Evolutionary conservation across 148 eudicot species (phyloP).

Genomic region (Fagopyrum homotropicum): DNA sequence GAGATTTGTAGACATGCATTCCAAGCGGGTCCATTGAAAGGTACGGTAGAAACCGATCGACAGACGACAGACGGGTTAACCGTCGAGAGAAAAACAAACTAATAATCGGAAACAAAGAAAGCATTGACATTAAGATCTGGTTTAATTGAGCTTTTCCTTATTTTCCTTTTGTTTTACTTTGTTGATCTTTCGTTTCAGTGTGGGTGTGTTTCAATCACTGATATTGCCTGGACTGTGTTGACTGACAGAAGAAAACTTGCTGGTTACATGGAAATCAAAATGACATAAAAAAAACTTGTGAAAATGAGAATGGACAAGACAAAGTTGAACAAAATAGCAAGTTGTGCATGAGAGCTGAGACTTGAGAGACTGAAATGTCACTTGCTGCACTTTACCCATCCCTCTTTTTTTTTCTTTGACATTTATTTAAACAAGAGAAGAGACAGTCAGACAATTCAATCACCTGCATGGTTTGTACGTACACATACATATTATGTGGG

Average conservation of each 20-base stretch:
- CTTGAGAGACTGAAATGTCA: conserved; percentile 6
- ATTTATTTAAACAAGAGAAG: not conserved
- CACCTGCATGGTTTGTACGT: conserved; percentile 7
- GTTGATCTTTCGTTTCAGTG: not conserved
- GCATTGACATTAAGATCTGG: not conserved
- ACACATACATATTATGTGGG: conserved; percentile 1
- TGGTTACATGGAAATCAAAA: conserved; percentile 1
- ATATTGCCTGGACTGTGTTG: not conserved
- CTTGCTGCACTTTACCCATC: not conserved
- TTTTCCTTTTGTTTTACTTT: not conserved
- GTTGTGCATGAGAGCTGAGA: conserved; percentile 2
- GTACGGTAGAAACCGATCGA: too few relatives aligned
- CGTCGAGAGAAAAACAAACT: too few relatives aligned
- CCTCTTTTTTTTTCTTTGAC: not conserved
- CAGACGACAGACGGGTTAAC: too few relatives aligned
- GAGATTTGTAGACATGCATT: not conserved
- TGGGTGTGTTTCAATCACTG: not conserved
- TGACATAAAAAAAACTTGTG: not conserved
- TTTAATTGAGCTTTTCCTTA: not conserved
- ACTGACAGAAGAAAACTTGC: conserved; percentile 1
- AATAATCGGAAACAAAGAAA: too few relatives aligned
- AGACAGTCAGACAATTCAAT: conserved; percentile 8
- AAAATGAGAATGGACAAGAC: conserved; percentile 7
- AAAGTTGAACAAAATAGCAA: conserved; percentile 10
- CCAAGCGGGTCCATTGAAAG: too few relatives aligned